Evolutionary conservation across 352 stramenopile species (phyloP).

Genomic region (Pilasporangium apinafurcum): DNA sequence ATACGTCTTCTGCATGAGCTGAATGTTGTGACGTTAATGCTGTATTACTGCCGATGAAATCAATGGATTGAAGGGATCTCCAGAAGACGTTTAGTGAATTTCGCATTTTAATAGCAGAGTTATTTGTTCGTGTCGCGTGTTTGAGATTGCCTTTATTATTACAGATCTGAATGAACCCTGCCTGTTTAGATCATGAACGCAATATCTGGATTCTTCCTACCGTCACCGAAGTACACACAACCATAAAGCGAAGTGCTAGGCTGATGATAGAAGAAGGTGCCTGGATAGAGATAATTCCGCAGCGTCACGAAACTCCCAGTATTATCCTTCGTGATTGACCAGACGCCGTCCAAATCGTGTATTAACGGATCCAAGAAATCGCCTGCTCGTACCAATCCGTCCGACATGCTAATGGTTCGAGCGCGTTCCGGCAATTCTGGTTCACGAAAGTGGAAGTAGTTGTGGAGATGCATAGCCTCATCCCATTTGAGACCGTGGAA

Average conservation of each 20-base stretch:
- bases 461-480: constrained; percentile 51
- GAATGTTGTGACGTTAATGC: too few species aligned
- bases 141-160: too few species aligned
- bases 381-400: constrained; percentile 53
- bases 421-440: constrained; percentile 53
- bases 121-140: neutral
- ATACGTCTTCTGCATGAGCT: neutral
- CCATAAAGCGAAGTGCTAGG: constrained; percentile 44
- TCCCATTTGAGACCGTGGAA: constrained; percentile 70
- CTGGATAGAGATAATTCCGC: constrained; percentile 59
- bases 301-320: constrained; percentile 49
- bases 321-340: constrained; percentile 61
- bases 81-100: too few species aligned
- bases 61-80: too few species aligned
- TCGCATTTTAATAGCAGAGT: neutral
- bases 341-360: constrained; percentile 59
- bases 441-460: constrained; percentile 74
- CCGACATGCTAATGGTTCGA: constrained; percentile 39
- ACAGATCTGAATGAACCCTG: too few species aligned
- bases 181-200: constrained; percentile 59
- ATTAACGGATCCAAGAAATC: constrained; percentile 70
- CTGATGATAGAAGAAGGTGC: constrained; percentile 59
- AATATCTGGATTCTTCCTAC: constrained; percentile 64
- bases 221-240: constrained; percentile 74
- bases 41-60: too few species aligned